phyloP scores from a whole-genome alignment of 2,329 filamentous ascomycete genomes.

The Diaporthe nobilis region DNA sequence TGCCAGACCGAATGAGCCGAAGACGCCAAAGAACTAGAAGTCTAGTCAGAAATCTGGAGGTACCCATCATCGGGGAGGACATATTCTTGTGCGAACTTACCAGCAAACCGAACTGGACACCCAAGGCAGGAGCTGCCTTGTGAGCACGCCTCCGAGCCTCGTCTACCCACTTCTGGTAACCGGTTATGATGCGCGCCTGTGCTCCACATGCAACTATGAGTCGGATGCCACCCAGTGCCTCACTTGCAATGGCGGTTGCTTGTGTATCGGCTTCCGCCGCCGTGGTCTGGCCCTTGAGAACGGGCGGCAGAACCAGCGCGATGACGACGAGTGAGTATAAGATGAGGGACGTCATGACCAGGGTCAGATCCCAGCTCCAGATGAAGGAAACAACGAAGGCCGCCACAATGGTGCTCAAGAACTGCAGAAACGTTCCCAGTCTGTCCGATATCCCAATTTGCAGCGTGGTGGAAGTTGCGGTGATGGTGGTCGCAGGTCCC shows the following conservation, averaged over 20 bases:
- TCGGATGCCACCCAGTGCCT: conserved; percentile 55
- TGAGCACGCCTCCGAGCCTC: conserved; percentile 52
- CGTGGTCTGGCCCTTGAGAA: conserved; percentile 64
- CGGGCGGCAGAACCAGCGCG: conserved; percentile 65
- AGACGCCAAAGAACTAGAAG: conserved; percentile 20
- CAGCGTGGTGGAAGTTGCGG: conserved; percentile 72
- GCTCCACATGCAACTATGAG: conserved; percentile 75
- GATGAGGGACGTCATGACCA: conserved; percentile 70
- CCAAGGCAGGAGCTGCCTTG: conserved; percentile 61
- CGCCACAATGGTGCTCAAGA: conserved; percentile 64
- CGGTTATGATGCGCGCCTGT: conserved; percentile 58
- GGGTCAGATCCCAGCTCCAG: conserved; percentile 70
- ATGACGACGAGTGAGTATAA: conserved; percentile 68
- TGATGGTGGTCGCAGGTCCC: conserved; percentile 72
- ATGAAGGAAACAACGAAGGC: conserved; percentile 68
- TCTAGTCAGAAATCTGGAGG: not conserved
- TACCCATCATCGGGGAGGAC: not conserved
- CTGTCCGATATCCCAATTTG: conserved; percentile 76
- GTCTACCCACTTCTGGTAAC: conserved; percentile 16
- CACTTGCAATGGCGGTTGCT: conserved; percentile 71
- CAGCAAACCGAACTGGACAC: conserved; percentile 67
- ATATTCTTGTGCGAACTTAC: conserved; percentile 49
- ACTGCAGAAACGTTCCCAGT: conserved; percentile 70
- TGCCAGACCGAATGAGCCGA: conserved; percentile 64
- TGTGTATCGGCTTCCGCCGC: conserved; percentile 66